A percentile compares a stretch with the other conserved stretches of the same genome.
phyloP scores from a whole-genome alignment of 768 basidiomycete species.

The Bullera alba region DNA sequence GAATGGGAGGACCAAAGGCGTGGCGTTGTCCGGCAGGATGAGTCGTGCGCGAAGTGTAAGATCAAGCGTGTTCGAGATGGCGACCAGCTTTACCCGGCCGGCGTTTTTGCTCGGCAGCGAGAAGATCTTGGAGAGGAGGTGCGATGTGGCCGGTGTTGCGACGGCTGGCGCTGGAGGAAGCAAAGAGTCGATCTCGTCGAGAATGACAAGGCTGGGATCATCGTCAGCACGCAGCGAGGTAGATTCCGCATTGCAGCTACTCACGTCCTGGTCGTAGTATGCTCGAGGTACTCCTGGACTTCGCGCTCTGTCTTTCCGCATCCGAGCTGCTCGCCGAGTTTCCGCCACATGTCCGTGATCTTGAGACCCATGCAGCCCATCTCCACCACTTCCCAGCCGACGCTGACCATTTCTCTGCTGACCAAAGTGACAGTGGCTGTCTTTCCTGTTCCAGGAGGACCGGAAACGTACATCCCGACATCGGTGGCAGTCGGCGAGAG shows the following conservation, averaged over 20 bases:
- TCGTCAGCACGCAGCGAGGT: neutral
- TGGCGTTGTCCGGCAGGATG: conserved; percentile 29
- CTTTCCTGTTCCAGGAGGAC: conserved; percentile 85
- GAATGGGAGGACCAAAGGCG: conserved; percentile 42
- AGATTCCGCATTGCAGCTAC: no score
- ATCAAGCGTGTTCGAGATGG: conserved; percentile 48
- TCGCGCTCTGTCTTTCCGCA: conserved; percentile 30
- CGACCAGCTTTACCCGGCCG: conserved; percentile 37
- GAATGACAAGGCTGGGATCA: conserved; percentile 33
- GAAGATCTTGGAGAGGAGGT: conserved; percentile 43
- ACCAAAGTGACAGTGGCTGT: conserved; percentile 43
- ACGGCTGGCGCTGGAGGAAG: conserved; percentile 33
- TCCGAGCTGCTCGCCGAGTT: conserved; percentile 30
- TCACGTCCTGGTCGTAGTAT: conserved; percentile 11
- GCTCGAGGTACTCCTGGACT: conserved; percentile 11
- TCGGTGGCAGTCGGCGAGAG: conserved; percentile 10
- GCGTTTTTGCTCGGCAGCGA: conserved; percentile 29
- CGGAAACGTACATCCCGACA: conserved; percentile 64
- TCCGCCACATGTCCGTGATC: conserved; percentile 37
- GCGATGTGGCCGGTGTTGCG: conserved; percentile 32
- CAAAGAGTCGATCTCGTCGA: conserved; percentile 47
- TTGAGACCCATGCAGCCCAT: conserved; percentile 45
- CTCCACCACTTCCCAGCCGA: conserved; percentile 36
- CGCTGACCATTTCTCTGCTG: conserved; percentile 16
- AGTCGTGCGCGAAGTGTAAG: conserved; percentile 43